These are phyloP conservation scores for Byssoonygena ceratinophila DNA, from an alignment of 2,329 filamentous ascomycete genomes.

Conservation along the genomic window DNA sequence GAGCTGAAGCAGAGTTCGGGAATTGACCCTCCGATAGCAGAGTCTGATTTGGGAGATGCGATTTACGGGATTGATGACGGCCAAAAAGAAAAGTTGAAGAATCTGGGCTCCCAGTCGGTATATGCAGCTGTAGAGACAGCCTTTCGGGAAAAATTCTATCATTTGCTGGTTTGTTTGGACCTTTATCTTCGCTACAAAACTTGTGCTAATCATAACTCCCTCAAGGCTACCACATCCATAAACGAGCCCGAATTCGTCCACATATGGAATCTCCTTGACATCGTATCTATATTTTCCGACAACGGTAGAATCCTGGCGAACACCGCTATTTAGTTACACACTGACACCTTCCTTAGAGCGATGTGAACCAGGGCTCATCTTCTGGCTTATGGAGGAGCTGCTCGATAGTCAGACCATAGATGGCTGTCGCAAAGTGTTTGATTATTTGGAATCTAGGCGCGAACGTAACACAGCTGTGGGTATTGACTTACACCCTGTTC, in stretches of 20 bases:
- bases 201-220: constrained; percentile 1
- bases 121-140: constrained; percentile 73
- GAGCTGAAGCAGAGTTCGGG: constrained; percentile 48
- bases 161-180: constrained; percentile 55
- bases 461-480: constrained; percentile 71
- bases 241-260: constrained; percentile 66
- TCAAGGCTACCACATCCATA: constrained; percentile 65
- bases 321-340: not conserved
- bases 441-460: constrained; percentile 85
- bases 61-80: constrained; percentile 36
- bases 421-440: constrained; percentile 82
- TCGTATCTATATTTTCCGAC: constrained; percentile 80
- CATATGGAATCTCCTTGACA: constrained; percentile 89
- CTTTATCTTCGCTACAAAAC: not conserved
- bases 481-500: not conserved
- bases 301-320: constrained; percentile 48
- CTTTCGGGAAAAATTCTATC: constrained; percentile 68
- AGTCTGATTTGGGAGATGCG: constrained; percentile 46
- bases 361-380: constrained; percentile 68
- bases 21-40: constrained; percentile 65
- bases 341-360: constrained; percentile 13
- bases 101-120: constrained; percentile 44
- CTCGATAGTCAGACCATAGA: constrained; percentile 92
- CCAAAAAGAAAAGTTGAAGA: constrained; percentile 20
- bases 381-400: constrained; percentile 88